A percentile compares a stretch with the other conserved stretches of the same genome.
phyloP scores from a whole-genome alignment of 2,329 filamentous ascomycete species.

The Botrytis porri region DNA sequence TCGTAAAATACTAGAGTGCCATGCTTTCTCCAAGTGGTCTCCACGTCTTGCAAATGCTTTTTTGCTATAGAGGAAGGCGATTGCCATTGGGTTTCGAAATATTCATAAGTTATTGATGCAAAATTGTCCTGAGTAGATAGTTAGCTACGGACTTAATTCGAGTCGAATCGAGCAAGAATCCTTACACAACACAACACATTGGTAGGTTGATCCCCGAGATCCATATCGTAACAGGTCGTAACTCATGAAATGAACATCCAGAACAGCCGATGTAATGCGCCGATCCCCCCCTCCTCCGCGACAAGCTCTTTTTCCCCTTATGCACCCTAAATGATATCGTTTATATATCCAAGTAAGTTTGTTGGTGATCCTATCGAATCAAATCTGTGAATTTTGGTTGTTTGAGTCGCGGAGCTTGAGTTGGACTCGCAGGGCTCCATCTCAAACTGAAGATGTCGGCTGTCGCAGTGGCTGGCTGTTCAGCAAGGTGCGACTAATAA shows the following conservation, averaged over 20 bases:
- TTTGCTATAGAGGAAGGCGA: slow-evolving; percentile 25
- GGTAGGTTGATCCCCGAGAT: slow-evolving; percentile 38
- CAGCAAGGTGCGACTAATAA: slow-evolving; percentile 11
- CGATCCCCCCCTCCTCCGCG: slow-evolving; percentile 12
- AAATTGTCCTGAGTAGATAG: slow-evolving; percentile 34
- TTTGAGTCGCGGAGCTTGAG: slow-evolving; percentile 29
- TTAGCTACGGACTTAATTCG: slow-evolving; percentile 3
- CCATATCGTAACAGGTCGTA: slow-evolving; percentile 34
- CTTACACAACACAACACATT: slow-evolving; percentile 39
- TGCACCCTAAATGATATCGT: slow-evolving; percentile 8
- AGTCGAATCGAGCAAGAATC: background rate
- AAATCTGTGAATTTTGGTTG: slow-evolving; percentile 11
- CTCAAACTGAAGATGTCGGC: slow-evolving; percentile 28
- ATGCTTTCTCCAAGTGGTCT: slow-evolving; percentile 33
- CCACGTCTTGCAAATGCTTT: slow-evolving; percentile 34
- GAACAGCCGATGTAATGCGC: slow-evolving; percentile 11
- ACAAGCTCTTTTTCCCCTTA: slow-evolving; percentile 13
- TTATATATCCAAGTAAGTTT: slow-evolving; percentile 6
- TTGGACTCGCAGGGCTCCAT: slow-evolving; percentile 37
- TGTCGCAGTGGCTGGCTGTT: slow-evolving; percentile 21
- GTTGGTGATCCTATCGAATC: slow-evolving; percentile 1
- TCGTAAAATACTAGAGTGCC: slow-evolving; percentile 36
- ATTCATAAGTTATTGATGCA: slow-evolving; percentile 38
- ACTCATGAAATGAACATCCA: slow-evolving; percentile 24
- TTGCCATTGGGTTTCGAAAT: slow-evolving; percentile 30